Percentiles rank a stretch among this genome's conserved stretches.
These are phyloP conservation scores for Coffea canephora DNA, from an alignment of 257 asterid species.

Conservation along the genomic window DNA sequence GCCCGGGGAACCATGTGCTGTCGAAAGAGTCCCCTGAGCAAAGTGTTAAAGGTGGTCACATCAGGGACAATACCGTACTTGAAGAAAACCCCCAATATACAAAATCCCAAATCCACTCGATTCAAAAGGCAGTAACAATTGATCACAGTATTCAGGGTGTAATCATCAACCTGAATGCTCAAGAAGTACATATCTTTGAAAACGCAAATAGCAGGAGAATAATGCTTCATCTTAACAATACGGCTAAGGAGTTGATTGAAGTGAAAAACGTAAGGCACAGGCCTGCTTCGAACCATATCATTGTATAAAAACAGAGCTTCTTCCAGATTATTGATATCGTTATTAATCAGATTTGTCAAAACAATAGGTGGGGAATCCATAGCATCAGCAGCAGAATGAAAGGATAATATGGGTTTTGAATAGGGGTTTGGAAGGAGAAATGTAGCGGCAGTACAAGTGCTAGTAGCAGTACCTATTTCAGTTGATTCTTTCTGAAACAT, in stretches of 20 bases:
- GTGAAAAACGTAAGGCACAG: constrained; percentile 24
- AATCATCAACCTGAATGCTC: constrained; percentile 6
- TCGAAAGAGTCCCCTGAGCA: constrained; percentile 29
- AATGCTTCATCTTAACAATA: constrained; percentile 1
- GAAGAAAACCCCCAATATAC: constrained; percentile 22
- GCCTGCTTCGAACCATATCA: constrained; percentile 25
- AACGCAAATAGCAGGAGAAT: constrained; percentile 3
- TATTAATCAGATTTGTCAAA: background rate
- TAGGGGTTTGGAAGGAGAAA: too few relatives aligned
- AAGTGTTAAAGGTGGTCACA: constrained; percentile 20
- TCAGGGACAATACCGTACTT: constrained; percentile 29
- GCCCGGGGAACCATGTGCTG: constrained; percentile 23
- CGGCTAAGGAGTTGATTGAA: constrained; percentile 11
- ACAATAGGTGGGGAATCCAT: background rate
- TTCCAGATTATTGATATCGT: background rate
- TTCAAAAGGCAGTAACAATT: constrained; percentile 21
- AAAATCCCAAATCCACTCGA: constrained; percentile 25
- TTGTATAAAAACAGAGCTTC: constrained; percentile 30
- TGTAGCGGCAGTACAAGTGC: too few relatives aligned
- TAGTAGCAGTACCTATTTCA: too few relatives aligned
- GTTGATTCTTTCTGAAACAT: too few relatives aligned
- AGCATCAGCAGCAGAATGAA: too few relatives aligned
- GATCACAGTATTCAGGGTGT: constrained; percentile 9
- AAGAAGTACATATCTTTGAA: constrained; percentile 5
- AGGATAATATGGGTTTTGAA: too few relatives aligned